Evolutionary conservation across 2,329 filamentous ascomycete species (phyloP).

Genomic region (Apiospora pterosperma): DNA sequence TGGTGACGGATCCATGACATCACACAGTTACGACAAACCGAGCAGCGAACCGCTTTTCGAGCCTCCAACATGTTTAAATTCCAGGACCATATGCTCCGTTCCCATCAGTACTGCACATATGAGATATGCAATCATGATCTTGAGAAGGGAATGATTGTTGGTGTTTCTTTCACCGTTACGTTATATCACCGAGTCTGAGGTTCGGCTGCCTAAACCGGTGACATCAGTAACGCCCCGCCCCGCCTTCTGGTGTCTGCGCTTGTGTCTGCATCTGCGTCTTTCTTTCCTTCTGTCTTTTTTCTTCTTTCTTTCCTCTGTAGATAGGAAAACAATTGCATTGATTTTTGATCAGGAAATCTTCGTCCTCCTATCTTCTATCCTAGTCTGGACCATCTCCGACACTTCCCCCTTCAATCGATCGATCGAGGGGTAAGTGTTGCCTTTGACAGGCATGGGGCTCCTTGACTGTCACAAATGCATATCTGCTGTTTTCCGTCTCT

Average conservation of each 20-base stretch:
- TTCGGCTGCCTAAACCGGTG: not conserved
- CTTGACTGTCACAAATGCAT: not conserved
- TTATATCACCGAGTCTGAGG: not conserved
- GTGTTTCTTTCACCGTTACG: not conserved
- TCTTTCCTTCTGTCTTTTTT: too few species aligned
- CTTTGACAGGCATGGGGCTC: not conserved
- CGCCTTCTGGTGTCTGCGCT: not conserved
- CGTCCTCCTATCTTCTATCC: not conserved
- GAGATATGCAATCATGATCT: not conserved
- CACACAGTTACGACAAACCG: not conserved
- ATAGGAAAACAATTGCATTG: too few species aligned
- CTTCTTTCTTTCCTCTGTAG: too few species aligned
- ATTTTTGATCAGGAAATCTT: too few species aligned
- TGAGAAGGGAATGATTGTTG: too few species aligned
- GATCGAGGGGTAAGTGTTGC: not conserved
- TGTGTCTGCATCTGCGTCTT: too few species aligned
- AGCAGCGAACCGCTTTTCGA: not conserved
- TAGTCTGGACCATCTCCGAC: not conserved
- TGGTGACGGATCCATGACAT: slow-evolving; percentile 6
- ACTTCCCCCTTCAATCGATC: not conserved
- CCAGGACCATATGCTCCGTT: slow-evolving; percentile 3
- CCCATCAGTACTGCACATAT: not conserved
- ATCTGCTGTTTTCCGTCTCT: not conserved
- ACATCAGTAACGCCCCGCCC: not conserved
- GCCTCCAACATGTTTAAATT: not conserved